Evolutionary conservation across 352 stramenopile genomes (phyloP).

Genomic region (Globisporangium recalcitrans): DNA sequence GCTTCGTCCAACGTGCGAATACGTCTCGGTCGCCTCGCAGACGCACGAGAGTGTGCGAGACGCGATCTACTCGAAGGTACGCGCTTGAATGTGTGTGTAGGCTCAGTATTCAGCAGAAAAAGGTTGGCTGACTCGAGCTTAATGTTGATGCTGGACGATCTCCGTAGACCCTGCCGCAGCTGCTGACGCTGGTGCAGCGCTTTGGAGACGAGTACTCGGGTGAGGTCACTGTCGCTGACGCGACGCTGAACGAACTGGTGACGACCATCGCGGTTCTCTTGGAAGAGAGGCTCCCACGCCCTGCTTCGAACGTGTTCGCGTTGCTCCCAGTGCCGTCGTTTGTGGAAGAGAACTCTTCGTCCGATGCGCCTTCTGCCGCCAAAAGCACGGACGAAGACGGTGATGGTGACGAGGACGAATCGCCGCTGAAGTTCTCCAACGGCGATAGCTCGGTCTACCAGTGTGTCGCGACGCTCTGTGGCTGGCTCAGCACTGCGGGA

Average conservation of each 20-base stretch:
- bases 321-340: conserved; percentile 55
- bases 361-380: conserved; percentile 24
- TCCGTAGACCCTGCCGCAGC: conserved; percentile 34
- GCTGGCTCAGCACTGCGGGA: conserved; percentile 28
- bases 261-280: conserved; percentile 53
- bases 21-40: conserved; percentile 56
- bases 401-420: conserved; percentile 17
- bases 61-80: conserved; percentile 42
- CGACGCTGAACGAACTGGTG: conserved; percentile 46
- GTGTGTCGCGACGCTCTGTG: conserved; percentile 34
- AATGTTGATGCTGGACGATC: background rate
- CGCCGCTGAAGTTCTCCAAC: conserved; percentile 16
- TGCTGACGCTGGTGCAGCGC: conserved; percentile 34
- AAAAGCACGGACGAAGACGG: background rate
- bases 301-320: conserved; percentile 35
- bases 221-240: conserved; percentile 26
- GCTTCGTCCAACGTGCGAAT: conserved; percentile 57
- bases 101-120: no score
- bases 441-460: conserved; percentile 29
- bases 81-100: background rate
- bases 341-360: conserved; percentile 40
- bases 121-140: background rate
- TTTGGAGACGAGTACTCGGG: conserved; percentile 12
- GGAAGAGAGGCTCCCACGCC: conserved; percentile 39
- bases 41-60: conserved; percentile 38